These are phyloP conservation scores for Hypoxylon trugodes DNA, from an alignment of 495 filamentous ascomycete genomes.

Conservation along the genomic window DNA sequence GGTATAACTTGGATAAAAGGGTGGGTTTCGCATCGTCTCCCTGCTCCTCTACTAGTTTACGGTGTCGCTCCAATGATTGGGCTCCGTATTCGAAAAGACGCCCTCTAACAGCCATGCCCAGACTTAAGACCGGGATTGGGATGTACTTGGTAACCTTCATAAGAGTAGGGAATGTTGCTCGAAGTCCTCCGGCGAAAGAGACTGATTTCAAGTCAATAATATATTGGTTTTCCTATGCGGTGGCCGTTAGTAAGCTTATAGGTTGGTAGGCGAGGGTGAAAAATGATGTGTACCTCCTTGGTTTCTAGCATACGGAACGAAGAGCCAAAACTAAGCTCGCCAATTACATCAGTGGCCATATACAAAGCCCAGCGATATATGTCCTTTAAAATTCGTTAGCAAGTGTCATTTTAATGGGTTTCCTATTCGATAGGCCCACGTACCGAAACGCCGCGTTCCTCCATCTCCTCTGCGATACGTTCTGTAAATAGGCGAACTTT, in stretches of 20 bases:
- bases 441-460: conserved; percentile 25
- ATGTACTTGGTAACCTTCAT: conserved; percentile 29
- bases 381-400: conserved; percentile 47
- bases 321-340: conserved; percentile 65
- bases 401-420: not conserved
- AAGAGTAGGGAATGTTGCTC: conserved; percentile 26
- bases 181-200: conserved; percentile 19
- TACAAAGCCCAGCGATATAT: conserved; percentile 66
- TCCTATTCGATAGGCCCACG: conserved; percentile 26
- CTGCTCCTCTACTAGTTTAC: conserved; percentile 49
- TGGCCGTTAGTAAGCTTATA: not conserved
- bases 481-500: conserved; percentile 39
- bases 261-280: not conserved
- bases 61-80: conserved; percentile 54
- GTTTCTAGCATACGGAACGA: conserved; percentile 63
- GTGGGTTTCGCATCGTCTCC: conserved; percentile 52
- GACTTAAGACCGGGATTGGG: conserved; percentile 23
- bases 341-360: conserved; percentile 65
- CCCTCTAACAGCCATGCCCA: not conserved
- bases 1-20: conserved; percentile 54
- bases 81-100: conserved; percentile 46
- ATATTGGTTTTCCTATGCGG: conserved; percentile 28
- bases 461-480: conserved; percentile 40
- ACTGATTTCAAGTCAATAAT: conserved; percentile 21
- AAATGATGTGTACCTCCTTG: conserved; percentile 49